phyloP scores from a whole-genome alignment of 208 protist species.

The Trichomonas tenax region DNA sequence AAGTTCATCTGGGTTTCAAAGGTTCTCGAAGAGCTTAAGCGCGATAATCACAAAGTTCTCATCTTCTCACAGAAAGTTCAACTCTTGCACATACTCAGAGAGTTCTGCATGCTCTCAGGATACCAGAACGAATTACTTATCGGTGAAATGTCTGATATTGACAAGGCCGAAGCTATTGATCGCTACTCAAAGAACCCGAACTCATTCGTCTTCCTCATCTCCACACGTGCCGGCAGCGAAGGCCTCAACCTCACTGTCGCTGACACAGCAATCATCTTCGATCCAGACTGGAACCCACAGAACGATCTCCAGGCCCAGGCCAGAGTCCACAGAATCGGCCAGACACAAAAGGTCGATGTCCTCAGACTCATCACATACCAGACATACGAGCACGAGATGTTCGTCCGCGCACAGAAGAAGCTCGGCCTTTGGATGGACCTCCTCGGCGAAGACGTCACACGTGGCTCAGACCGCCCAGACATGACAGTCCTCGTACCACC shows the following conservation, averaged over 20 bases:
- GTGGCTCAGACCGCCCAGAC: background rate
- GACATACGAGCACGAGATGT: conserved; percentile 75
- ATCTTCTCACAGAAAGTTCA: background rate
- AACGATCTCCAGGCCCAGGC: conserved; percentile 84
- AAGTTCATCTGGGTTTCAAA: conserved; percentile 35
- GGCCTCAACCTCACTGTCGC: conserved; percentile 58
- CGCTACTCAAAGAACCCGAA: background rate
- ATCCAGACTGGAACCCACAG: conserved; percentile 87
- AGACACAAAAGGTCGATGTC: conserved; percentile 68
- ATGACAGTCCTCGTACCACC: background rate
- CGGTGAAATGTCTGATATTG: background rate
- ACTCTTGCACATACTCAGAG: background rate
- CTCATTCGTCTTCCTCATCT: conserved; percentile 53
- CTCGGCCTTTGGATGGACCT: conserved; percentile 62
- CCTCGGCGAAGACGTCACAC: background rate
- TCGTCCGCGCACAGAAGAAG: conserved; percentile 65
- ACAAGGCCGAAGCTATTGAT: background rate
- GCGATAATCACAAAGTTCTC: conserved; percentile 47
- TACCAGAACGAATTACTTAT: background rate
- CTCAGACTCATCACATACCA: conserved; percentile 72
- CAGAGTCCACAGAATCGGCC: conserved; percentile 75
- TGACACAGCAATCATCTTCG: conserved; percentile 59
- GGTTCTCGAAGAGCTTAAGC: conserved; percentile 43
- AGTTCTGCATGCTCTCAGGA: background rate
- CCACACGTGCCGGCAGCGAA: conserved; percentile 54